phyloP scores from a whole-genome alignment of 768 basidiomycete genomes.

The Pleurotus ostreatus region DNA sequence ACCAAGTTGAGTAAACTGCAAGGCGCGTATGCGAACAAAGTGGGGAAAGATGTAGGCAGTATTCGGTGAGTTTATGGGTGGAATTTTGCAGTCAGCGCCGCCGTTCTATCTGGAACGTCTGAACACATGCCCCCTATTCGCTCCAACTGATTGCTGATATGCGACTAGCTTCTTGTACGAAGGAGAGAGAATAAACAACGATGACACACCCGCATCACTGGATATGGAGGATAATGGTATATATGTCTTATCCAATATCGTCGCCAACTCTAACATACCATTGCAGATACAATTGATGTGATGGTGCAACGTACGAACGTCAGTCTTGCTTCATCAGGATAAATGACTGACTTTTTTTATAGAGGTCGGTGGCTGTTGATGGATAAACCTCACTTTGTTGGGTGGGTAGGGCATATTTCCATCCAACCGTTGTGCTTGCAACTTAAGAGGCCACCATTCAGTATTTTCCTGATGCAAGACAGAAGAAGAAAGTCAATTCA shows the following conservation, averaged over 20 bases:
- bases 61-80: slow-evolving; percentile 64
- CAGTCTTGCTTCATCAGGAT: too few species aligned
- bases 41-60: slow-evolving; percentile 82
- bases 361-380: too few species aligned
- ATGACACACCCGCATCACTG: slow-evolving; percentile 80
- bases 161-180: slow-evolving; percentile 82
- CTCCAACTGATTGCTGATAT: background rate
- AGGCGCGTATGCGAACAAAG: slow-evolving; percentile 88
- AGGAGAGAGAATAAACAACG: slow-evolving; percentile 78
- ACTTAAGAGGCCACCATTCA: too few species aligned
- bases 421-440: too few species aligned
- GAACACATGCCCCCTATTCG: background rate
- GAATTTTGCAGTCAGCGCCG: background rate
- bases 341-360: too few species aligned
- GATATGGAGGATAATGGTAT: slow-evolving; percentile 89
- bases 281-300: slow-evolving; percentile 86
- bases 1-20: slow-evolving; percentile 92
- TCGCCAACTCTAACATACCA: slow-evolving; percentile 7
- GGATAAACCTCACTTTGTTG: too few species aligned
- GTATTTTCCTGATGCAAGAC: too few species aligned
- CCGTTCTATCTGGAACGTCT: too few species aligned
- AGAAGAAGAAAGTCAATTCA: too few species aligned
- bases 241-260: slow-evolving; percentile 16
- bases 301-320: slow-evolving; percentile 83
- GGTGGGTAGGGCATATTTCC: too few species aligned